Percentiles rank a stretch among this genome's conserved stretches.
These are phyloP conservation scores for Dipteronia dyeriana DNA, from an alignment of 345 rosid genomes.

Conservation along the genomic window DNA sequence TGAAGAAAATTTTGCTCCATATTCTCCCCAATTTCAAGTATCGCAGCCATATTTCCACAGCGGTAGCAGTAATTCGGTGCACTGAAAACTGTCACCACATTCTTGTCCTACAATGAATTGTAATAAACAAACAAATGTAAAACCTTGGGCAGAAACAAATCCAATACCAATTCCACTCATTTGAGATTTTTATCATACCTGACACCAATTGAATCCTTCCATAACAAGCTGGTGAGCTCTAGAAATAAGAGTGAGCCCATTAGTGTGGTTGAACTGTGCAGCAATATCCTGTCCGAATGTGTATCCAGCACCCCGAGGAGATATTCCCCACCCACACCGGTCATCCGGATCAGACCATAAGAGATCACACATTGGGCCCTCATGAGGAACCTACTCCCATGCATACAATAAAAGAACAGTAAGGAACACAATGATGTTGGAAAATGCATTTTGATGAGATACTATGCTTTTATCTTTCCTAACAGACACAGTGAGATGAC, in stretches of 20 bases:
- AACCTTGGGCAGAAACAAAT: neutral
- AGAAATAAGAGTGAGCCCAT: conserved; percentile 73
- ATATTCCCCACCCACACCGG: conserved; percentile 60
- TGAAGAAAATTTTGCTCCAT: conserved; percentile 87
- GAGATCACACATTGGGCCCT: conserved; percentile 89
- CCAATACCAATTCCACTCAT: conserved; percentile 1
- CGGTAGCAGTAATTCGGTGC: conserved; percentile 84
- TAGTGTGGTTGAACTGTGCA: conserved; percentile 69
- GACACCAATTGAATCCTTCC: conserved; percentile 91
- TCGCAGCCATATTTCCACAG: conserved; percentile 89
- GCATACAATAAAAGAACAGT: neutral
- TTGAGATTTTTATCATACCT: conserved; percentile 42
- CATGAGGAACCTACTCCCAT: conserved; percentile 66
- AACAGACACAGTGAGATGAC: neutral
- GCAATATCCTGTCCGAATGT: conserved; percentile 77
- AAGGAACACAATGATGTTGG: neutral
- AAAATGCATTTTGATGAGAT: conserved; percentile 10
- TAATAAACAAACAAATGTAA: conserved; percentile 1
- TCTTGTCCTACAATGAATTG: conserved; percentile 55
- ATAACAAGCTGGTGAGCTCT: conserved; percentile 91
- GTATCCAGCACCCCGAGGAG: conserved; percentile 61
- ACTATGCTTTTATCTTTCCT: neutral
- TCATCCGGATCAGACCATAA: conserved; percentile 78
- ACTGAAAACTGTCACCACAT: conserved; percentile 82
- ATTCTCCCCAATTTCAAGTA: conserved; percentile 80